These are phyloP conservation scores for Epichloe amarillans DNA, from an alignment of 2,329 filamentous ascomycete genomes.

Conservation along the genomic window DNA sequence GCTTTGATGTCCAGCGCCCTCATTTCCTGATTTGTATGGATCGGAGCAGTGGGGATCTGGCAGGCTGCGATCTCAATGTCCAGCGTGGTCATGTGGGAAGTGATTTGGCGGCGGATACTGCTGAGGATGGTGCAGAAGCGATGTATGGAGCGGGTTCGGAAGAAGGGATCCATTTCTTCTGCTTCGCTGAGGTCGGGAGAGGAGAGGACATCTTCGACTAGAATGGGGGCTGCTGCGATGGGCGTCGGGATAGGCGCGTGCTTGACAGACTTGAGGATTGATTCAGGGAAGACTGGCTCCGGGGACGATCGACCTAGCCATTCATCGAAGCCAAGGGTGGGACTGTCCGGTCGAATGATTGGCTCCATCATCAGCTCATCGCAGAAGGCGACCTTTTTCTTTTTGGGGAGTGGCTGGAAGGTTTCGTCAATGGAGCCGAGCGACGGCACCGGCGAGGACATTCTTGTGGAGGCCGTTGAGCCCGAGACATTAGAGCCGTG, in stretches of 20 bases:
- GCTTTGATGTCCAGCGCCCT: constrained; percentile 30
- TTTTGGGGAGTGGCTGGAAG: constrained; percentile 14
- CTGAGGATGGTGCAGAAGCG: constrained; percentile 36
- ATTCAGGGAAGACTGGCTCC: constrained; percentile 10
- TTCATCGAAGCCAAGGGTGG: constrained; percentile 43
- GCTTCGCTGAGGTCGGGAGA: constrained; percentile 3
- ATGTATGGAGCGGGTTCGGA: constrained; percentile 30
- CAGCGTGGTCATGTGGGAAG: constrained; percentile 32
- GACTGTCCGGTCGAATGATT: constrained; percentile 43
- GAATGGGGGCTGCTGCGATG: neutral
- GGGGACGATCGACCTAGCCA: constrained; percentile 15
- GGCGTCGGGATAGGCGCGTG: neutral
- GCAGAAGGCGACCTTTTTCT: constrained; percentile 27
- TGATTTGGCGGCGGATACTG: constrained; percentile 34
- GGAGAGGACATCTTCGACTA: neutral
- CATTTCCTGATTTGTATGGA: constrained; percentile 19
- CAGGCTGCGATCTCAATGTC: constrained; percentile 24
- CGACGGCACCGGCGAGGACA: constrained; percentile 35
- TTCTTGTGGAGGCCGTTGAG: constrained; percentile 27
- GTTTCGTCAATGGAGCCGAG: constrained; percentile 8
- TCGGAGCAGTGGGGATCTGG: constrained; percentile 10
- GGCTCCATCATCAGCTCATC: constrained; percentile 27
- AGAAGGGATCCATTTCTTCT: constrained; percentile 20
- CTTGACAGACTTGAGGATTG: constrained; percentile 9
- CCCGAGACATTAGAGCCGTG: constrained; percentile 32